Percentiles rank a stretch among this genome's conserved stretches.
Evolutionary conservation across 345 rosid species (phyloP).

Genomic region (Heritiera fomes): DNA sequence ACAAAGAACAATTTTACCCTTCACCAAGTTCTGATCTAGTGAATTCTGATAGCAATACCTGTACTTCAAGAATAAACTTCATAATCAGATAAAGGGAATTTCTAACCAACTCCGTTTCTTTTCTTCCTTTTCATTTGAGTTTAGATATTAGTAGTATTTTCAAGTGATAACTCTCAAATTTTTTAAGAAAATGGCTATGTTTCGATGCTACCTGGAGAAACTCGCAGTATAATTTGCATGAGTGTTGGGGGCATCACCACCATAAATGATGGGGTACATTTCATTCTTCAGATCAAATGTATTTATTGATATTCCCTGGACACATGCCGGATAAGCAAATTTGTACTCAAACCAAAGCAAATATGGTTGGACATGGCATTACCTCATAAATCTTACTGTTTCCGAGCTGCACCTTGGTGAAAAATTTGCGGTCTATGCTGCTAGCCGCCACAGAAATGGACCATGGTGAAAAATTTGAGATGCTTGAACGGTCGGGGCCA

Average conservation of each 20-base stretch:
- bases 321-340: not conserved
- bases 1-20: conserved; percentile 63
- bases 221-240: fast-evolving
- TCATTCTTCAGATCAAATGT: conserved; percentile 3
- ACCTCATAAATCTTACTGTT: conserved; percentile 32
- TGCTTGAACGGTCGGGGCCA: not conserved
- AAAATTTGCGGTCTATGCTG: conserved; percentile 33
- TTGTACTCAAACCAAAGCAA: not conserved
- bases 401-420: conserved; percentile 32
- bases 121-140: no score
- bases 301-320: not conserved
- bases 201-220: not conserved
- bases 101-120: no score
- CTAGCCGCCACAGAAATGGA: conserved; percentile 44
- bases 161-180: no score
- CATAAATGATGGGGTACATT: conserved; percentile 14
- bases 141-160: no score
- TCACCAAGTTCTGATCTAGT: conserved; percentile 38
- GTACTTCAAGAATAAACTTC: conserved; percentile 35
- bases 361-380: not conserved
- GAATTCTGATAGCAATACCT: conserved; percentile 39
- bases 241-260: not conserved
- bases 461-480: conserved; percentile 38
- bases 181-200: not conserved
- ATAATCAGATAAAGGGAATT: not conserved